These are phyloP conservation scores for Calendula officinalis DNA, from an alignment of 129 eudicot genomes.

Conservation along the genomic window DNA sequence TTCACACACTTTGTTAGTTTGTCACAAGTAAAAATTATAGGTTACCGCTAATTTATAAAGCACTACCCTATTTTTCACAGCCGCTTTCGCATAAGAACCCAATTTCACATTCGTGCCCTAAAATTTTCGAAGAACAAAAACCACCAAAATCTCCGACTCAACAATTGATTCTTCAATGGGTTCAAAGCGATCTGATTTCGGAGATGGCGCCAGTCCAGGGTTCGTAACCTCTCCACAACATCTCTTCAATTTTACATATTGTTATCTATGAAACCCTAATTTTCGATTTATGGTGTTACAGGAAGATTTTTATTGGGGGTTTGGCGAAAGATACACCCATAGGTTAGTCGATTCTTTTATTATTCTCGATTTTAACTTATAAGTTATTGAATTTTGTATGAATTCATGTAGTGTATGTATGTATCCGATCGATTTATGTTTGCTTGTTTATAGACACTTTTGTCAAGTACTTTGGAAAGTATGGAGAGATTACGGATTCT, in stretches of 20 bases:
- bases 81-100: conserved; percentile 19
- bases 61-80: conserved; percentile 27
- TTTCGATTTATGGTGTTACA: conserved; percentile 31
- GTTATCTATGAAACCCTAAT: neutral
- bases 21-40: neutral
- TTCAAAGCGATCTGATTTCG: conserved; percentile 63
- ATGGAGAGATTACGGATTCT: conserved; percentile 89
- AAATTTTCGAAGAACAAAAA: neutral
- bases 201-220: conserved; percentile 98
- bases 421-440: neutral
- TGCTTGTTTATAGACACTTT: conserved; percentile 49
- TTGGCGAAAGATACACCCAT: conserved; percentile 73
- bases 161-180: conserved; percentile 43
- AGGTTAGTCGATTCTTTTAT: conserved; percentile 36
- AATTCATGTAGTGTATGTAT: neutral
- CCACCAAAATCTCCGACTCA: conserved; percentile 4
- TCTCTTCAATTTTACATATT: neutral
- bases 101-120: conserved; percentile 12
- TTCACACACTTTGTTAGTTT: too few relatives aligned
- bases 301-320: conserved; percentile 91
- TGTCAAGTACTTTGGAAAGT: conserved; percentile 79
- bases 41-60: neutral
- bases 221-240: conserved; percentile 21
- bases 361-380: neutral
- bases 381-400: neutral